Evolutionary conservation across 768 basidiomycete genomes (phyloP), one percentile per base, ranked within the genome.

Genomic region (Psilocybe sp.): DNA sequence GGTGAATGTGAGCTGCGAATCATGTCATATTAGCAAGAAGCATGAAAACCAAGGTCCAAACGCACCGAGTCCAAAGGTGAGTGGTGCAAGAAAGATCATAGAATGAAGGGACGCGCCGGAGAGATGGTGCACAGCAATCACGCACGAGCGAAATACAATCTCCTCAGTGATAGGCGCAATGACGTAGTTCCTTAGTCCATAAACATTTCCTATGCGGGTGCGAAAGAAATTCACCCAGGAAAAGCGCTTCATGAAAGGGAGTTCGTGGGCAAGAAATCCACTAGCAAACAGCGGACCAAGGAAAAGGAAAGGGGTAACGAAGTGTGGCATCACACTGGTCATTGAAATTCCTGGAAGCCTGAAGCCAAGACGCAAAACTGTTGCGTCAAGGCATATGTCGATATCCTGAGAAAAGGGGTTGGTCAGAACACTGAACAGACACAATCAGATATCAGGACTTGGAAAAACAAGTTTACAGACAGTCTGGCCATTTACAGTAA

Each of bases 11-110:
- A 2, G 97, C 96, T 93, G 56, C n/a, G 9, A 36, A 35, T 13
- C 16, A 19, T 49, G 45, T n/a, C n/a, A n/a, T 32, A 40, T 38
- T 18, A 13, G 9, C n/a, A n/a, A 16, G 16, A 20, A 16, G 10
- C 23, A 15, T 32, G 13, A 9, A 3, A 18, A 19, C 31, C 43
- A 31, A 33, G 43, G 19, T 2, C 6, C 32, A 23, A 13, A 68
- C 85, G 39, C 52, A 92, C 93, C 93, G 28, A 90, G 68, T n/a
- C 94, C 97, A 60, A 99, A 99, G 49, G 85, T 82, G 10, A 97
- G 68, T 0, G 97, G 97, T 2, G 87, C 79, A 0, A 88, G 68
- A 56, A 92, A 89, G 44, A 97, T 79, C 76, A 95, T 84, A 34
- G 75, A 74, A 37, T 52, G 60, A 16, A 57, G 74, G 0, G 80